phyloP scores from a whole-genome alignment of 2,329 filamentous ascomycete species.

The Sporothrix sp. region DNA sequence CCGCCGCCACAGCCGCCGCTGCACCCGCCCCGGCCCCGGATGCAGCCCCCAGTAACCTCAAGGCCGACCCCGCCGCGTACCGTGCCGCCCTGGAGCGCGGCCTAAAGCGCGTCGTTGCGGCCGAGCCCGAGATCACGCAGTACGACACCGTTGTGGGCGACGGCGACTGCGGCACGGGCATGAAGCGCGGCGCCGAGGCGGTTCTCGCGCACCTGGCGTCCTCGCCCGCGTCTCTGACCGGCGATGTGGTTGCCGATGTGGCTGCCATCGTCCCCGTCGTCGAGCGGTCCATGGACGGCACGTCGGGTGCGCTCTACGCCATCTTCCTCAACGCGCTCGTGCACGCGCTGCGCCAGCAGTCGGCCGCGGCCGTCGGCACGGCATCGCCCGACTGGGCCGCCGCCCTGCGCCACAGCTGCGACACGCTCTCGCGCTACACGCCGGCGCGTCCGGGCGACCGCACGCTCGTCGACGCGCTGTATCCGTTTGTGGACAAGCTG shows the following conservation, averaged over 20 bases:
- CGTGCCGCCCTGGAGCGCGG: slow-evolving; percentile 45
- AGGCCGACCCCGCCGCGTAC: slow-evolving; percentile 41
- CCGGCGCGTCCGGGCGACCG: slow-evolving; percentile 82
- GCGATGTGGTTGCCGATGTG: slow-evolving; percentile 44
- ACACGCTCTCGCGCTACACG: slow-evolving; percentile 71
- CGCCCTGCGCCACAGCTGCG: slow-evolving; percentile 61
- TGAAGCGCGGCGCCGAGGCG: slow-evolving; percentile 77
- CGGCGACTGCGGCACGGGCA: slow-evolving; percentile 78
- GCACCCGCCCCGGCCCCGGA: slow-evolving; percentile 22
- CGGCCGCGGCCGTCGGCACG: slow-evolving; percentile 23
- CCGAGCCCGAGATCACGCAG: slow-evolving; percentile 60
- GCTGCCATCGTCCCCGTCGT: slow-evolving; percentile 44
- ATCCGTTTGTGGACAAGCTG: slow-evolving; percentile 75
- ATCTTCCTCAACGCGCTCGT: slow-evolving; percentile 87
- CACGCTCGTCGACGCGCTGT: slow-evolving; percentile 80
- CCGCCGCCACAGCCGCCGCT: slow-evolving; percentile 48
- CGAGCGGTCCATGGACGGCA: slow-evolving; percentile 51
- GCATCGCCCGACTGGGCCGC: slow-evolving; percentile 41
- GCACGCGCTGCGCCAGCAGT: slow-evolving; percentile 43
- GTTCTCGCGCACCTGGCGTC: slow-evolving; percentile 40
- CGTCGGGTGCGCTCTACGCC: slow-evolving; percentile 53
- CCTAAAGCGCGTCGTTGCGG: slow-evolving; percentile 52
- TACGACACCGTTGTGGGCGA: slow-evolving; percentile 81
- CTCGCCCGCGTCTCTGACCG: slow-evolving; percentile 33
- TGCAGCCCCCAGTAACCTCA: slow-evolving; percentile 37